Evolutionary conservation across 2,329 filamentous ascomycete genomes (phyloP).

Genomic region (Colletotrichum falcatum): DNA sequence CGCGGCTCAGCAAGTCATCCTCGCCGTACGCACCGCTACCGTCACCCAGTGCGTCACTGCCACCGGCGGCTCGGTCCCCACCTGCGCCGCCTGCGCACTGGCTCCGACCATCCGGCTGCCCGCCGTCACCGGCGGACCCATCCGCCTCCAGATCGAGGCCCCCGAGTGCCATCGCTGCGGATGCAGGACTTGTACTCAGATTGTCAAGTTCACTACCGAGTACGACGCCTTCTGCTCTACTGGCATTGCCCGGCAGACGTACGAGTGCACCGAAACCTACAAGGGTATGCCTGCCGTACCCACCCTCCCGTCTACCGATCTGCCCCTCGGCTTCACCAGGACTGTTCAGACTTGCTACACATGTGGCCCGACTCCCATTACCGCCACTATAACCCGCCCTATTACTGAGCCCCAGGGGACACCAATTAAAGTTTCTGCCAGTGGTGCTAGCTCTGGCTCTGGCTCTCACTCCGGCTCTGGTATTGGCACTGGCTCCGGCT

Average conservation of each 20-base stretch:
- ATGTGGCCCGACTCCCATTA: background rate
- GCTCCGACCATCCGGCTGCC: background rate
- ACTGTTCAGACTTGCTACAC: constrained; percentile 10
- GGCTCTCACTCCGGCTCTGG: background rate
- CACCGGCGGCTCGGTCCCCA: background rate
- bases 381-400: constrained; percentile 4
- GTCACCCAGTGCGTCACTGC: constrained; percentile 5
- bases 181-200: background rate
- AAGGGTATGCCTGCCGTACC: background rate
- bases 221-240: constrained; percentile 19
- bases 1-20: background rate
- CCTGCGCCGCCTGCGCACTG: background rate
- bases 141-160: background rate
- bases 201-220: background rate
- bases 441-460: background rate
- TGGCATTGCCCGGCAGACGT: constrained; percentile 1
- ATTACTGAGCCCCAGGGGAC: background rate
- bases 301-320: background rate
- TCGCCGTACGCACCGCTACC: background rate
- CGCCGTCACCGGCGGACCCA: background rate
- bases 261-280: constrained; percentile 4
- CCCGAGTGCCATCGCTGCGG: background rate
- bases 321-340: constrained; percentile 7
- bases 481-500: background rate
- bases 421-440: background rate